Percentiles rank a stretch among this genome's conserved stretches.
Evolutionary conservation across 2,329 filamentous ascomycete genomes (phyloP).

Genomic region (Sporothrix schenckii): DNA sequence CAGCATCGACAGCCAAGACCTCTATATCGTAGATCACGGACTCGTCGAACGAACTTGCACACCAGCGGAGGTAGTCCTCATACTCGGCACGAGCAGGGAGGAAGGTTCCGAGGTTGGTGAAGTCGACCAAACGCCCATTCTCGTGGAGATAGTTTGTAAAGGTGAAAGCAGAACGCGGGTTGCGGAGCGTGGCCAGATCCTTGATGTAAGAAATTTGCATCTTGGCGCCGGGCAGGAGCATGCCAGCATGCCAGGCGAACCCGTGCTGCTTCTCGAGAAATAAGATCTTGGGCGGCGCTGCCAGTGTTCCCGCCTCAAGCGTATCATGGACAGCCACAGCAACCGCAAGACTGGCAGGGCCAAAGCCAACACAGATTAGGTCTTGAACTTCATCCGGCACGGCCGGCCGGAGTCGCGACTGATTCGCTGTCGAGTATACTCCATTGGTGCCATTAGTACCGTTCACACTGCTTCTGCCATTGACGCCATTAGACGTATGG

Average conservation of each 20-base stretch:
- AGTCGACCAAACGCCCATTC: conserved; percentile 80
- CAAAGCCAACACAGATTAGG: conserved; percentile 88
- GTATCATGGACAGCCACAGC: conserved; percentile 86
- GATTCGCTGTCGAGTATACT: not conserved
- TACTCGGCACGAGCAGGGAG: conserved; percentile 84
- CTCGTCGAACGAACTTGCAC: conserved; percentile 74
- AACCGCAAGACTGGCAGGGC: conserved; percentile 85
- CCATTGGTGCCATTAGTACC: conserved; percentile 10
- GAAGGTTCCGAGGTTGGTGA: conserved; percentile 89
- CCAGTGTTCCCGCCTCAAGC: conserved; percentile 57
- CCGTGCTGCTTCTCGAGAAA: conserved; percentile 83
- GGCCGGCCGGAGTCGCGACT: conserved; percentile 28
- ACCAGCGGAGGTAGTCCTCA: conserved; percentile 95
- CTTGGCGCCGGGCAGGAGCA: conserved; percentile 88
- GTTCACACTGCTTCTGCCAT: not conserved
- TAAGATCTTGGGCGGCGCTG: conserved; percentile 66
- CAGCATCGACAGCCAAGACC: conserved; percentile 70
- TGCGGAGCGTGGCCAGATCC: conserved; percentile 84
- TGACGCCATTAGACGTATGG: conserved; percentile 6
- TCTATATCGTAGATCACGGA: conserved; percentile 76
- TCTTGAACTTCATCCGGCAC: conserved; percentile 70
- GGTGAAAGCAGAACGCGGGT: conserved; percentile 88
- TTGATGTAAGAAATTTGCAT: conserved; percentile 99
- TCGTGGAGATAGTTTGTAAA: conserved; percentile 92
- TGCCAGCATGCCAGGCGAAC: conserved; percentile 93